Evolutionary conservation across 2,329 filamentous ascomycete species (phyloP), one percentile per base, ranked within the genome.

Genomic region (Botryotinia convoluta): DNA sequence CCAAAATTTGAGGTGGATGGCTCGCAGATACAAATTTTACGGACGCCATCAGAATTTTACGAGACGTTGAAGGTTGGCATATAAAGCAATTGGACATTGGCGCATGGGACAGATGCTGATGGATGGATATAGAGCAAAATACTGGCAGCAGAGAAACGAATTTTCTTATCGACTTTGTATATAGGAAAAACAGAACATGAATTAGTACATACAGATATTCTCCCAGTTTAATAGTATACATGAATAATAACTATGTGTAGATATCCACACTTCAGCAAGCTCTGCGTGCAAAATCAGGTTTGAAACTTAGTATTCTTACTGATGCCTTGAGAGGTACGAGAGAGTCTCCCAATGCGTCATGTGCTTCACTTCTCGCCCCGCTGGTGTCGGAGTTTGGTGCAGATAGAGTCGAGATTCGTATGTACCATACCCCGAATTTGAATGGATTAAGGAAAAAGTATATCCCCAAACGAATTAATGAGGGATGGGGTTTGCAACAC

Each of bases 381-480:
- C 84, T 99, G n/a, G 87, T 97, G 18, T 84, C 87, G 10, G 93
- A 97, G 78, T 97, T 98, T 83, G 95, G 95, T 0, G 81, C 90
- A 7, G 90, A 93, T 1, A 88, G 95, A 54, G 94, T 99, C 59
- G 94, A 98, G 80, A 90, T 99, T 76, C 92, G 95, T 78, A 97
- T 99, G 94, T 99, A 97, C 81, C 96, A 99, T 83, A 99, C 96
- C 0, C 96, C 96, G 0, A 99, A 99, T 79, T 84, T 99, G 76
- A 97, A 93, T 4, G 96, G 96, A 0, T 78, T 97, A 73, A 89
- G 91, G 69, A 98, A 98, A 83, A 90, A 91, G 79, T 86, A 93
- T 77, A 89, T 98, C 3, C 96, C 96, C 0, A 93, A 90, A 80
- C 88, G 96, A 32, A 95, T 99, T 81, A 99, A 99, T 78, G 96